Base-by-base conservation (phyloP, 1,284 basidiomycete genomes). In the Boletus semigastroideus region DNA sequence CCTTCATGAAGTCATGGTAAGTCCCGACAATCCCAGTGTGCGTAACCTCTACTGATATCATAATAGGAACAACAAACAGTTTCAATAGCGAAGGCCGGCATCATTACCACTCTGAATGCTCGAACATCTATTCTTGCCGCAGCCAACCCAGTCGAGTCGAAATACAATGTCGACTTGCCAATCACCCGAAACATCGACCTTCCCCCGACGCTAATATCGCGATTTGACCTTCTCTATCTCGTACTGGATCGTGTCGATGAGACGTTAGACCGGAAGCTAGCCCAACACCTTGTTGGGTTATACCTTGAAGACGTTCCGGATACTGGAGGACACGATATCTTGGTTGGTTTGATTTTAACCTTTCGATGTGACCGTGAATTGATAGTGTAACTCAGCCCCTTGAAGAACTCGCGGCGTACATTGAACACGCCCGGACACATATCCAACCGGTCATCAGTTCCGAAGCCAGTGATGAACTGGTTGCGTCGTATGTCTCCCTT, bases 51-150 rank as follows among this genome's bases (percentile, higher is more conserved):
- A 46, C 52, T 54, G 10, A 63, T 12, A 13, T 33, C 5, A 49
- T 10, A 6, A 40, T 17, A 66, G 92, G 96, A 99, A 82, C 96
- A 99, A 87, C 96, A 99, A 88, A 99, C 96, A 0, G 94, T 99
- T 3, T 98, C 95, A 2, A 96, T 99, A 55, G 97, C 97, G n/a
- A 99, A 99, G 73, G 96, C 96, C 0, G 97, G 97, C 11, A 99
- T 99, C 65, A 99, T 98, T 68, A 99, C 96, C 1, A 98, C 97
- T 0, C 79, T 99, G 57, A 99, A 99, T 63, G 96, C 97, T 0
- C 83, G 97, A 33, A 98, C 96, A 1, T 99, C 97, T 0, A 94
- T 99, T 59, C 78, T 99, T 3, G 96, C 96, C 1, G 96, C 95
- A 9, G 96, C 96, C 37, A 99, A 99, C 71, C 96, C 96, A 1